These are phyloP conservation scores for Lipomyces chichibuensis DNA, from an alignment of 805 yeast species.

Conservation along the genomic window DNA sequence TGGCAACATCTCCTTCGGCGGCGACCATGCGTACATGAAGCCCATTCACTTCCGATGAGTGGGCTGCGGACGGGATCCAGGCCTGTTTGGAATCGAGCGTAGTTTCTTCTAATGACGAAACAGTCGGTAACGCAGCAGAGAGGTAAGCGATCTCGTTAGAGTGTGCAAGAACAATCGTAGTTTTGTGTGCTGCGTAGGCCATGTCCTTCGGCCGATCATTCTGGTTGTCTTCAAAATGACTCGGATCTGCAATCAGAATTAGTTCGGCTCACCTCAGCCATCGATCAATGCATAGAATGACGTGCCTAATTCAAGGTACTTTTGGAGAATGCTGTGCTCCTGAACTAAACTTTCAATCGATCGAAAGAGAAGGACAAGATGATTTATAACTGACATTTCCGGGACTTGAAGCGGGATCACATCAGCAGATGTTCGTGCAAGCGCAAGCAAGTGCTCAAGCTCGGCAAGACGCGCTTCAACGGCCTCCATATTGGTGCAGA, in stretches of 20 bases:
- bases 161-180: conserved; percentile 21
- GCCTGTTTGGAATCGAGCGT: conserved; percentile 5
- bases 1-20: conserved; percentile 3
- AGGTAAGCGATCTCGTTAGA: conserved; percentile 18
- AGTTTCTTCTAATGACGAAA: conserved; percentile 10
- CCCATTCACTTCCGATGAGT: background rate
- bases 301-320: conserved; percentile 11
- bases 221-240: background rate
- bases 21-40: background rate
- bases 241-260: background rate
- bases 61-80: conserved; percentile 3
- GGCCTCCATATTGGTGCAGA: conserved; percentile 14
- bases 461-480: conserved; percentile 17
- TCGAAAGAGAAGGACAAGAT: conserved; percentile 3
- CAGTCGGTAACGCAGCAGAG: conserved; percentile 9
- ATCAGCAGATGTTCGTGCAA: background rate
- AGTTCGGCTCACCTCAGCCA: background rate
- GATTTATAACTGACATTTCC: conserved; percentile 6
- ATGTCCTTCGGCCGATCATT: background rate
- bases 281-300: background rate
- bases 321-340: conserved; percentile 8
- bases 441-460: conserved; percentile 19
- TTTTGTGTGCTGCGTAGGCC: background rate
- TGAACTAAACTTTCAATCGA: conserved; percentile 4
- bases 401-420: background rate